Evolutionary conservation across 257 asterid species (phyloP).

Genomic region (Capsicum pubescens): DNA sequence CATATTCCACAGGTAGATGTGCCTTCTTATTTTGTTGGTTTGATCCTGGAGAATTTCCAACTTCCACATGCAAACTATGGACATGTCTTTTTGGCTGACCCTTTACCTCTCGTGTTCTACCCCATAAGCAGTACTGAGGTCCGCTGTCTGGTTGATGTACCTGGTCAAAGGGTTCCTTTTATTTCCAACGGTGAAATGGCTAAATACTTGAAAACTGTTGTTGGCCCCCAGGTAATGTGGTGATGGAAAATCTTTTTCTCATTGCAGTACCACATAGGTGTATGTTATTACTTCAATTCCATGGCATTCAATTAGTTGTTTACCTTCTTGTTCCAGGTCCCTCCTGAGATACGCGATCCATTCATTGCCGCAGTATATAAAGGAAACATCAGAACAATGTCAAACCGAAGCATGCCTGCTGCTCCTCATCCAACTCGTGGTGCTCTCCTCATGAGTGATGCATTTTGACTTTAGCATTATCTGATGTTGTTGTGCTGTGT

Average conservation of each 20-base stretch:
- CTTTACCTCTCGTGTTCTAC: constrained; percentile 58
- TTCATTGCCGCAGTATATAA: constrained; percentile 55
- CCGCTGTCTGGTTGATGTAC: constrained; percentile 59
- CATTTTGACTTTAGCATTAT: constrained; percentile 68
- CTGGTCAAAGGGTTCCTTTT: constrained; percentile 63
- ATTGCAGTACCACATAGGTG: background rate
- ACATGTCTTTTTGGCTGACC: constrained; percentile 57
- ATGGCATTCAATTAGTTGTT: background rate
- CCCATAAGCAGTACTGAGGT: constrained; percentile 57
- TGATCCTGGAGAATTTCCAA: constrained; percentile 53
- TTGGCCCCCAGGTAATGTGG: constrained; percentile 55
- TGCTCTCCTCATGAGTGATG: constrained; percentile 67
- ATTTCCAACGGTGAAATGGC: constrained; percentile 57
- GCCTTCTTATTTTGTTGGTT: constrained; percentile 65
- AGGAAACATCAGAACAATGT: constrained; percentile 66
- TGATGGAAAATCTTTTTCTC: background rate
- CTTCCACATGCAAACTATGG: constrained; percentile 57
- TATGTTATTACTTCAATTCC: background rate
- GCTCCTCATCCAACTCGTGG: constrained; percentile 67
- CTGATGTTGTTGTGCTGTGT: constrained; percentile 60
- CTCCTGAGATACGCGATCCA: constrained; percentile 49
- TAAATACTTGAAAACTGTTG: constrained; percentile 47
- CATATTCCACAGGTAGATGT: constrained; percentile 47
- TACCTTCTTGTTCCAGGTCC: constrained; percentile 44
- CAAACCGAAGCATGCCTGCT: constrained; percentile 75